A percentile compares a stretch with the other conserved stretches of the same genome.
These are phyloP conservation scores for Umbelopsis vinacea DNA, from an alignment of 192 early-diverging fungal species.

Conservation along the genomic window DNA sequence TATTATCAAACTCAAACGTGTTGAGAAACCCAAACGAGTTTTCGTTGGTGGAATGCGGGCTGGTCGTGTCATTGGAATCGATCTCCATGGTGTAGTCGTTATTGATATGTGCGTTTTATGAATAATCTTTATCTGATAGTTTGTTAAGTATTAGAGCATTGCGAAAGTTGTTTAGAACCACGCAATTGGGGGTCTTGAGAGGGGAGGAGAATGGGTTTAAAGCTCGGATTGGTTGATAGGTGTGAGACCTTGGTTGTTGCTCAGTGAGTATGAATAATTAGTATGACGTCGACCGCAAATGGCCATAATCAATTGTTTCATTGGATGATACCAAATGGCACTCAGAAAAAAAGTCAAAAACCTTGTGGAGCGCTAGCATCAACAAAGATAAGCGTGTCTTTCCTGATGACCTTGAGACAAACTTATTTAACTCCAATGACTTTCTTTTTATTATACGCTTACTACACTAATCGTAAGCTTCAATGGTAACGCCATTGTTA, in stretches of 20 bases:
- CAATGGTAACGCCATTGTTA: constrained; percentile 13
- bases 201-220: background rate
- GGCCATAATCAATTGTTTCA: no score
- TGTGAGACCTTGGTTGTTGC: no score
- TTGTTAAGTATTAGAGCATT: constrained; percentile 3
- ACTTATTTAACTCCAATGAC: no score
- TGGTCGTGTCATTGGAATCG: background rate
- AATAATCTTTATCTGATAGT: background rate
- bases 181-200: background rate
- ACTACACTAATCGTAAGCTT: background rate
- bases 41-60: background rate
- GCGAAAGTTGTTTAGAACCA: constrained; percentile 1
- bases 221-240: background rate
- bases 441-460: no score
- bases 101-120: background rate
- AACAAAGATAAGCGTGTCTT: no score
- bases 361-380: no score
- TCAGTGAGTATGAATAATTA: no score
- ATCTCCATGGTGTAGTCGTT: constrained; percentile 3
- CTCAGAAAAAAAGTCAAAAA: no score
- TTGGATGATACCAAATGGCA: no score
- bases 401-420: no score
- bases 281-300: no score
- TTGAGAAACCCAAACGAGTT: constrained; percentile 6
- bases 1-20: constrained; percentile 1